Evolutionary conservation across 805 yeast species (phyloP).

Genomic region (Saccharomycopsis schoenii): DNA sequence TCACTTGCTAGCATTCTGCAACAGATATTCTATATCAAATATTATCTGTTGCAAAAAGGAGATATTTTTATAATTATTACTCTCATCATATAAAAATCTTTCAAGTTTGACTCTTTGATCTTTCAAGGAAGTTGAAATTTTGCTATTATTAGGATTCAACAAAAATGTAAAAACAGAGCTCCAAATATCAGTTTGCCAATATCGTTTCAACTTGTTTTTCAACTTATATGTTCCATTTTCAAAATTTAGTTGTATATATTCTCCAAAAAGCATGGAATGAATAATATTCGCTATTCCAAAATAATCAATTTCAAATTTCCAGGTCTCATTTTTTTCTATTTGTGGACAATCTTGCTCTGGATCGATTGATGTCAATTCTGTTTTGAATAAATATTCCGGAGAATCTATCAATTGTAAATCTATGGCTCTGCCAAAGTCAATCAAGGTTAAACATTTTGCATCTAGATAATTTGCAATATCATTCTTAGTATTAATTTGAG

Average conservation of each 20-base stretch:
- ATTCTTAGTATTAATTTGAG: neutral
- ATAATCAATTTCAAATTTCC: conserved; percentile 79
- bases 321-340: conserved; percentile 46
- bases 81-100: conserved; percentile 28
- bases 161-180: conserved; percentile 48
- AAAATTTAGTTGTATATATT: conserved; percentile 30
- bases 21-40: conserved; percentile 4
- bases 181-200: conserved; percentile 76
- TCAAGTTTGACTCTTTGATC: conserved; percentile 32
- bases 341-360: conserved; percentile 68
- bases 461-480: conserved; percentile 38
- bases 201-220: conserved; percentile 45
- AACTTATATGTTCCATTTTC: conserved; percentile 27
- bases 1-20: neutral
- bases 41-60: conserved; percentile 1
- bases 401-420: conserved; percentile 50
- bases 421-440: conserved; percentile 76
- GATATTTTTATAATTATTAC: conserved; percentile 6
- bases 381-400: conserved; percentile 40
- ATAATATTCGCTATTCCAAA: conserved; percentile 70
- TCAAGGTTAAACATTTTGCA: conserved; percentile 46
- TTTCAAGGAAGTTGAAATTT: conserved; percentile 22
- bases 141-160: conserved; percentile 52
- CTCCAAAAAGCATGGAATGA: conserved; percentile 66
- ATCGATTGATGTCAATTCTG: conserved; percentile 40